Conservation (phyloP, 2,329 filamentous ascomycete species). For the Penicillium aurantiogriseum region DNA sequence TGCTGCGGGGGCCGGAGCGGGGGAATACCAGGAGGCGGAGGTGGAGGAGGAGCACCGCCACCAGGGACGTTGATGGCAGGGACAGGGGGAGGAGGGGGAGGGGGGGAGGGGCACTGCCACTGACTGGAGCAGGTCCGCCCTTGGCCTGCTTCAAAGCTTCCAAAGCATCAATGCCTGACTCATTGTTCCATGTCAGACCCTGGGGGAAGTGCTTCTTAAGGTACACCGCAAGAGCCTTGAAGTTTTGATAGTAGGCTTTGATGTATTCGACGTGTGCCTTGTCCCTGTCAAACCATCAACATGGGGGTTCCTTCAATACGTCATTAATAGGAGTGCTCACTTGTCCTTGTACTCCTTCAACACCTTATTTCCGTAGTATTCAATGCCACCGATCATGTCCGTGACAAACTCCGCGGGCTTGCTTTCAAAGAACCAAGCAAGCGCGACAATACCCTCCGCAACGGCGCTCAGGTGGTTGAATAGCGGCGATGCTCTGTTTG, state of each 20-base stretch:
- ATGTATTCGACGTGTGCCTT: conserved; percentile 82
- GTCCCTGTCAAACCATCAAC: conserved; percentile 56
- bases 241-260: conserved; percentile 86
- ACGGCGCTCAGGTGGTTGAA: conserved; percentile 85
- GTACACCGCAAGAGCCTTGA: conserved; percentile 78
- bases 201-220: conserved; percentile 77
- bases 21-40: conserved; percentile 65
- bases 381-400: conserved; percentile 76
- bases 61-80: conserved; percentile 50
- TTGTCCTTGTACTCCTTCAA: conserved; percentile 86
- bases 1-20: conserved; percentile 47
- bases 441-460: conserved; percentile 81
- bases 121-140: conserved; percentile 37
- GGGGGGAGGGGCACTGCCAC: conserved; percentile 44
- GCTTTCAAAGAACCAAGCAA: conserved; percentile 85
- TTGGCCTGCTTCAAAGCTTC: conserved; percentile 64
- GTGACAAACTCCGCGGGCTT: conserved; percentile 84
- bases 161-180: conserved; percentile 68
- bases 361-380: conserved; percentile 94
- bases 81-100: conserved; percentile 53
- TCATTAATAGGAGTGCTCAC: conserved; percentile 43
- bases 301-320: not conserved
- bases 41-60: conserved; percentile 63
- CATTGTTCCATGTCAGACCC: conserved; percentile 83
- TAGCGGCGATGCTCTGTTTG: conserved; percentile 70